Percentiles rank a stretch among this genome's conserved stretches.
These are phyloP conservation scores for Mortierella sp. DNA, from an alignment of 371 early-diverging fungal species.

Conservation along the genomic window DNA sequence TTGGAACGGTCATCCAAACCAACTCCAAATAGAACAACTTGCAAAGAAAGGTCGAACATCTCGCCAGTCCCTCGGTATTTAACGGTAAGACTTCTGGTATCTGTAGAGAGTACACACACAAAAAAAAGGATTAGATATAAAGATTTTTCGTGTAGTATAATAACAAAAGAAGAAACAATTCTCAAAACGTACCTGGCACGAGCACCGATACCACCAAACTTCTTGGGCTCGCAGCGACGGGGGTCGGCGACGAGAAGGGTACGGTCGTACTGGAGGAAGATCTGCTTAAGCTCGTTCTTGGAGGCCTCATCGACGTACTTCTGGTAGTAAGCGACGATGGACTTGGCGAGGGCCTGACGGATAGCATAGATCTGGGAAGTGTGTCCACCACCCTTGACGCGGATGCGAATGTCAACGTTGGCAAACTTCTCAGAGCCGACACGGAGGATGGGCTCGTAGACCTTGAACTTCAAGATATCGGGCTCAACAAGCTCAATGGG, in stretches of 20 bases:
- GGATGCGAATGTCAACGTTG: constrained; percentile 96
- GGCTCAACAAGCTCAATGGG: constrained; percentile 98
- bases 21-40: constrained; percentile 35
- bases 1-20: constrained; percentile 18
- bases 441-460: constrained; percentile 98
- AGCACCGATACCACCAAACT: constrained; percentile 99
- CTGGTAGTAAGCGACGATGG: constrained; percentile 99
- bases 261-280: constrained; percentile 97
- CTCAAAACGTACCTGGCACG: constrained; percentile 91
- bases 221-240: constrained; percentile 99
- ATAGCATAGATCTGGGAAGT: constrained; percentile 97
- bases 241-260: constrained; percentile 99
- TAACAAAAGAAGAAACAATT: constrained; percentile 1
- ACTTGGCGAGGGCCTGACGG: constrained; percentile 99
- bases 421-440: constrained; percentile 97
- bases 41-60: constrained; percentile 42
- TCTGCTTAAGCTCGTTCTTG: constrained; percentile 99
- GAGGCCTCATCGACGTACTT: constrained; percentile 99
- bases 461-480: constrained; percentile 97
- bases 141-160: background rate
- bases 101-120: constrained; percentile 20
- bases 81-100: constrained; percentile 98
- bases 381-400: constrained; percentile 98
- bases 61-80: constrained; percentile 61
- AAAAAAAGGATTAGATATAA: background rate